Percentiles rank a stretch among this genome's conserved stretches.
phyloP scores from a whole-genome alignment of 805 yeast species.

The Ascoidea asiatica region DNA sequence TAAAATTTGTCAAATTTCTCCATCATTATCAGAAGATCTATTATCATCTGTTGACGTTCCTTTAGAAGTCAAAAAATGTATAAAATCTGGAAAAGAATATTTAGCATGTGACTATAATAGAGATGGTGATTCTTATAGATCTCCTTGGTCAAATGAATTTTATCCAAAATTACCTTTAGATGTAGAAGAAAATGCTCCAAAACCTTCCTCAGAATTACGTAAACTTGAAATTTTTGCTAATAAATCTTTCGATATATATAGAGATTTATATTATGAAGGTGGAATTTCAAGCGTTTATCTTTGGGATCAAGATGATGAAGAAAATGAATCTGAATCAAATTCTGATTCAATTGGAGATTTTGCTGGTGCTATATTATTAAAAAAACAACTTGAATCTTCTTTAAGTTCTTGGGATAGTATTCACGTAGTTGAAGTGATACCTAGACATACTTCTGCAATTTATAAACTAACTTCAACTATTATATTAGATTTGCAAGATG shows the following conservation, averaged over 20 bases:
- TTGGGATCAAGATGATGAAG: conserved; percentile 79
- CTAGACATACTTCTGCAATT: conserved; percentile 22
- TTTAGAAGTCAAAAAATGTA: conserved; percentile 32
- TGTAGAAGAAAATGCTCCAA: conserved; percentile 57
- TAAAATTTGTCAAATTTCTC: conserved; percentile 35
- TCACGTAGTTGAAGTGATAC: conserved; percentile 71
- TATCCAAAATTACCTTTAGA: conserved; percentile 35
- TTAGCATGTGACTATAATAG: conserved; percentile 90
- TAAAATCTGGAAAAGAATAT: conserved; percentile 46
- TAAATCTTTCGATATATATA: conserved; percentile 81
- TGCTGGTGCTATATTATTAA: conserved; percentile 84
- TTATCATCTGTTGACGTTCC: conserved; percentile 84
- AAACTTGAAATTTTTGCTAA: conserved; percentile 71
- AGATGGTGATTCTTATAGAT: conserved; percentile 84
- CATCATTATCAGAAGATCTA: conserved; percentile 75
- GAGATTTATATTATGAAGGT: conserved; percentile 92
- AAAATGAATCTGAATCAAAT: conserved; percentile 21
- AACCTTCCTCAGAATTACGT: conserved; percentile 55
- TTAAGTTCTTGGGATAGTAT: conserved; percentile 80
- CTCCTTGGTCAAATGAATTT: conserved; percentile 82
- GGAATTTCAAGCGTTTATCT: conserved; percentile 81
- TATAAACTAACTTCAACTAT: conserved; percentile 83
- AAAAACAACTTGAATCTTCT: conserved; percentile 38
- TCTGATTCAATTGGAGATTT: conserved; percentile 37
- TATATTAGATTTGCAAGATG: conserved; percentile 48